These are phyloP conservation scores for Colletotrichum sidae DNA, from an alignment of 2,329 filamentous ascomycete species.

Conservation along the genomic window DNA sequence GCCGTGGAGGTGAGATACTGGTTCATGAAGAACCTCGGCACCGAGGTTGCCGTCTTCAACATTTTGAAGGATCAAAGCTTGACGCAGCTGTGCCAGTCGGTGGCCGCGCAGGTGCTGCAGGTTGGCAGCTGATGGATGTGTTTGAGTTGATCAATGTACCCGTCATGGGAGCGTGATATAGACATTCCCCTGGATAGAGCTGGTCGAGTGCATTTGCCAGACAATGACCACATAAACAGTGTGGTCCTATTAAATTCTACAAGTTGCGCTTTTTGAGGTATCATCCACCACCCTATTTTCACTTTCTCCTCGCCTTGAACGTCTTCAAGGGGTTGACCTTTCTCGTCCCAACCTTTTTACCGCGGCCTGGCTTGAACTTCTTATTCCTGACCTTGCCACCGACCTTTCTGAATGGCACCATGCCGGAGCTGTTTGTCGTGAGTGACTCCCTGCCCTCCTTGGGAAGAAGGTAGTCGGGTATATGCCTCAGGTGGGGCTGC, in stretches of 20 bases:
- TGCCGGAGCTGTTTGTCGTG: conserved; percentile 76
- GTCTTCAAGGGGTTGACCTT: conserved; percentile 89
- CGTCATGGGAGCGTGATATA: too few species aligned
- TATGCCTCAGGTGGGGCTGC: conserved; percentile 91
- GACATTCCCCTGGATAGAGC: not conserved
- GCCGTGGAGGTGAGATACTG: conserved; percentile 23
- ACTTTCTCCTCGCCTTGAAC: conserved; percentile 76
- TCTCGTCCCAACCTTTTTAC: conserved; percentile 65
- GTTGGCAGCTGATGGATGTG: not conserved
- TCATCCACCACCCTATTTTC: conserved; percentile 36
- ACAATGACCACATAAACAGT: not conserved
- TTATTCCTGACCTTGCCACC: conserved; percentile 63
- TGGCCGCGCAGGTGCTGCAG: conserved; percentile 1
- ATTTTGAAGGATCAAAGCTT: conserved; percentile 21
- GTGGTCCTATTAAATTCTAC: conserved; percentile 19
- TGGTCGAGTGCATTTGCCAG: too few species aligned
- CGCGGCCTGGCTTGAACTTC: conserved; percentile 51
- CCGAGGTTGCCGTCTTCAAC: conserved; percentile 6
- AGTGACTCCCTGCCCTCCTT: conserved; percentile 72
- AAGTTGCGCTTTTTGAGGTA: not conserved
- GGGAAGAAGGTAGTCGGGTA: conserved; percentile 93
- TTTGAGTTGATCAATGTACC: too few species aligned
- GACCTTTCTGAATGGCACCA: conserved; percentile 74
- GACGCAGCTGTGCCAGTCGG: conserved; percentile 3
- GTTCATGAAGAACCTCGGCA: conserved; percentile 14